Base-by-base conservation (phyloP, 1,139 yeast genomes). In the Lodderomyces margitis region DNA sequence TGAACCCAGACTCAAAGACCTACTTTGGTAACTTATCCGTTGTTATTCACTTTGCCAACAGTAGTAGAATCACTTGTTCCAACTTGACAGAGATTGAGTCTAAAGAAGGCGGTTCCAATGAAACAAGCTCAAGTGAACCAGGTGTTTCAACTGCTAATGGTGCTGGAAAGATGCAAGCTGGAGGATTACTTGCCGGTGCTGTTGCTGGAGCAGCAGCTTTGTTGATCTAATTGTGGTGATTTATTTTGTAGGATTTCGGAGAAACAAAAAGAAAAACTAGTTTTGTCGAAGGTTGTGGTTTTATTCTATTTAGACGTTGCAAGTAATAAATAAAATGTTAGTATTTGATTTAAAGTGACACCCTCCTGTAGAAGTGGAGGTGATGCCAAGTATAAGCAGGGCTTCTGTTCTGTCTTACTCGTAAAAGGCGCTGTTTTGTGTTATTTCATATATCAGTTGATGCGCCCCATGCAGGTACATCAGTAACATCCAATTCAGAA, bases 51-150 rank as follows among this genome's bases (percentile, higher is more conserved):
- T 62, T 54, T 42, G 47, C 48, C 40, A 56, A 68, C 51, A 58
- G 56, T 45, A 45, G 65, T 34, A 62, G 74, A 54, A 49, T 68
- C 38, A 66, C 70, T 2, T 71, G 76, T 56, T 72, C 75, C 23
- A 70, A 70, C 54, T 58, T 70, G 43, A 60, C 66, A 25, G 21
- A 27, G 5, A 37, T 37, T 14, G 28, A 14, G 8, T 33, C 36
- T 12, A 35, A 20, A 27, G 37, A 21, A 24, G 24, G 41, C 14
- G 39, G 37, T 19, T 31, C 42, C 4, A 32, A 40, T 36, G 25
- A 32, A n/a, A 53, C 47, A 23, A 42, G 46, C 24, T 23, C 45
- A 42, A 28, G 16, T n/a, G n/a, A 5, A 12, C 28, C 43, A 25
- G 48, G 43, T 46, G 48, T 32, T 38, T 21, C 36, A 4, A 28